A percentile compares a stretch with the other conserved stretches of the same genome.
These are phyloP conservation scores for Syzygium jambos DNA, from an alignment of 345 rosid genomes.

Conservation along the genomic window DNA sequence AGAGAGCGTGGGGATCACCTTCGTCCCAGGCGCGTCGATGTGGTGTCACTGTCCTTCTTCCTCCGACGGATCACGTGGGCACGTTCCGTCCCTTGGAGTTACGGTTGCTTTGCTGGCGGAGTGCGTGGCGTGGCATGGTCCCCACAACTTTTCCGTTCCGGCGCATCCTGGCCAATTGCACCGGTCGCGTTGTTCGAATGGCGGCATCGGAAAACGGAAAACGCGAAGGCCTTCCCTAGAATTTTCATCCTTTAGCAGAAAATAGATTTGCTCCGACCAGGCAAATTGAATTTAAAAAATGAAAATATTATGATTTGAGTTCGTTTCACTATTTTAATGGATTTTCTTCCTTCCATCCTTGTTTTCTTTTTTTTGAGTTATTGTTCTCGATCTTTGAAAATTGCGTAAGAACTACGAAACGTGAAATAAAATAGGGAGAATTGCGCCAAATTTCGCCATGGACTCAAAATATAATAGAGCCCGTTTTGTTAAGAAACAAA, in stretches of 20 bases:
- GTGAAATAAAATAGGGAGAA: background rate
- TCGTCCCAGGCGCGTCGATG: background rate
- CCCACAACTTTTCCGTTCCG: background rate
- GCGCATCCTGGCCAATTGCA: background rate
- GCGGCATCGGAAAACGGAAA: background rate
- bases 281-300: background rate
- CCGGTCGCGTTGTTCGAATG: background rate
- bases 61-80: background rate
- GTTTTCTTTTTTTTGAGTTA: fast-evolving
- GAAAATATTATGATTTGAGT: background rate
- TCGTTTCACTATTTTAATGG: background rate
- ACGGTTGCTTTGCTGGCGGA: background rate
- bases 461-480: background rate
- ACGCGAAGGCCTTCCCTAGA: background rate
- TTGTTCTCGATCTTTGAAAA: background rate
- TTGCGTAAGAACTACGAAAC: fast-evolving
- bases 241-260: background rate
- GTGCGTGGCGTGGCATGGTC: background rate
- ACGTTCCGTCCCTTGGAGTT: background rate
- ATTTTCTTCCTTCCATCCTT: background rate
- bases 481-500: background rate
- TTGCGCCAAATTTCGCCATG: background rate
- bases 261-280: background rate
- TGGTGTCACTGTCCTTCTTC: background rate
- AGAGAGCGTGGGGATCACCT: background rate